phyloP scores from a whole-genome alignment of 805 yeast species.

The Schizosaccharomyces octosporus region DNA sequence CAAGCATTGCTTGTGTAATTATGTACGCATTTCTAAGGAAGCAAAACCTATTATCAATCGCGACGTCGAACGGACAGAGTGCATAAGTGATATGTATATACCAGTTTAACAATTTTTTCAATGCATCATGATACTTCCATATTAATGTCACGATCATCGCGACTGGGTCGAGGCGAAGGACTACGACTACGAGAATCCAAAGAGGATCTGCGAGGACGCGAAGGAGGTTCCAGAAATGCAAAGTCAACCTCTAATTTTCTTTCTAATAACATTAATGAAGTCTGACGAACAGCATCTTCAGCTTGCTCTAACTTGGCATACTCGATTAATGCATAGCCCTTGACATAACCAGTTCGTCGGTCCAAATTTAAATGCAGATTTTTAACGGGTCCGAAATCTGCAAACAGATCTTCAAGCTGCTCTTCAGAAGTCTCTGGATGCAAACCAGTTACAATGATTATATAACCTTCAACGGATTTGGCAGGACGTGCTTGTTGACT shows the following conservation, averaged over 20 bases:
- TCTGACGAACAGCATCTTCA: constrained; percentile 13
- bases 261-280: constrained; percentile 16
- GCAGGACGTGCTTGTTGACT: background rate
- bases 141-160: background rate
- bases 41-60: no score
- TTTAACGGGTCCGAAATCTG: constrained; percentile 19
- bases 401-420: constrained; percentile 18
- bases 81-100: no score
- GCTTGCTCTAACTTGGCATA: constrained; percentile 16
- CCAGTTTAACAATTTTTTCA: no score
- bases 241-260: constrained; percentile 15
- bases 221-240: constrained; percentile 17
- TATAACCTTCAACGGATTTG: constrained; percentile 20
- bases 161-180: background rate
- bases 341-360: constrained; percentile 21
- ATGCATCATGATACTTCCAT: background rate
- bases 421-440: constrained; percentile 26
- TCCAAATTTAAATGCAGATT: constrained; percentile 20
- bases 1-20: no score
- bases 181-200: background rate
- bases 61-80: no score
- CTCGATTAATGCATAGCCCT: constrained; percentile 21
- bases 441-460: constrained; percentile 17
- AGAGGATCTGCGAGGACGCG: background rate
- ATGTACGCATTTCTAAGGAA: no score